These are phyloP conservation scores for Naganishia onofrii DNA, from an alignment of 768 basidiomycete genomes.

Conservation along the genomic window DNA sequence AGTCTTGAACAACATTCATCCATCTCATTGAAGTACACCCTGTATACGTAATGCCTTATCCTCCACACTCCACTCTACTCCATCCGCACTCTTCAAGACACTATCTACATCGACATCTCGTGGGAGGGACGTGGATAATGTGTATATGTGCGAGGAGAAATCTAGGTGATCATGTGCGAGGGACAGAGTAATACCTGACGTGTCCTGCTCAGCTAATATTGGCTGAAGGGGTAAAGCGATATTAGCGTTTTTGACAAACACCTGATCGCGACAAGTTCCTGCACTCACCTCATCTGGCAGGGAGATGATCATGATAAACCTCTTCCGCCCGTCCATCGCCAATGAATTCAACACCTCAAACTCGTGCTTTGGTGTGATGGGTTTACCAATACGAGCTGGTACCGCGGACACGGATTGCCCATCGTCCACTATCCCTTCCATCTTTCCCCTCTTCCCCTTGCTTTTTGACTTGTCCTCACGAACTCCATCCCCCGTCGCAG, in stretches of 20 bases:
- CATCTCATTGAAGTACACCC: conserved; percentile 10
- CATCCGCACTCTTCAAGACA: conserved; percentile 2
- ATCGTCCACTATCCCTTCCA: not conserved
- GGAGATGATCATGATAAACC: conserved; percentile 26
- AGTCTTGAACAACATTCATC: too few relatives aligned
- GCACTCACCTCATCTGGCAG: conserved; percentile 30
- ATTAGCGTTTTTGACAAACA: not conserved
- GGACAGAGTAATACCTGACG: not conserved
- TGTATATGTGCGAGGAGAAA: conserved; percentile 21
- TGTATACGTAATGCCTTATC: conserved; percentile 29
- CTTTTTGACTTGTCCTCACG: not conserved
- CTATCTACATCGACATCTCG: conserved; percentile 21
- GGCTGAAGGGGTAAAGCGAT: not conserved
- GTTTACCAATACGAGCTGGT: not conserved
- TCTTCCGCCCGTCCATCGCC: not conserved
- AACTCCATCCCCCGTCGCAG: not conserved
- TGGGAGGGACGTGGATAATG: conserved; percentile 18
- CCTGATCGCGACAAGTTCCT: not conserved
- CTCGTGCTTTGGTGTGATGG: conserved; percentile 25
- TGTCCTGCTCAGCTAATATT: not conserved
- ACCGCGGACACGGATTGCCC: not conserved
- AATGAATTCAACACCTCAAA: conserved; percentile 24
- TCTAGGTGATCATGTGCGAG: conserved; percentile 3
- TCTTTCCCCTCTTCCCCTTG: not conserved
- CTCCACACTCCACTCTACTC: conserved; percentile 29